phyloP scores from a whole-genome alignment of 352 stramenopile genomes.

The Halophytophthora batemanensis region DNA sequence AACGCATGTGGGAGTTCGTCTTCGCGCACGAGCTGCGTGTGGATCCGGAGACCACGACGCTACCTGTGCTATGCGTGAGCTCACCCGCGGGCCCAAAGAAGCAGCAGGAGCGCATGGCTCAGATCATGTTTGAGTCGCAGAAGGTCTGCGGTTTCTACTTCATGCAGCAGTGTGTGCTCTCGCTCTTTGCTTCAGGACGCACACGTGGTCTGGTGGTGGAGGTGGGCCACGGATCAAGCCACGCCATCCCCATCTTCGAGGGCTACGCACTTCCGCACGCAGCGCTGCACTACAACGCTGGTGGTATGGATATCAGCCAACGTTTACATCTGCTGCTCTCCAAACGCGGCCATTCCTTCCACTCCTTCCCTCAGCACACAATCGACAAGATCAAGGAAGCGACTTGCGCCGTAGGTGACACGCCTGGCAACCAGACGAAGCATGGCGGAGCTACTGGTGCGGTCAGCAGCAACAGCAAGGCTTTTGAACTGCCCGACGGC shows the following conservation, averaged over 20 bases:
- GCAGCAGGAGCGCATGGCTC: slow-evolving; percentile 75
- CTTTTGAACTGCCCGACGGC: slow-evolving; percentile 83
- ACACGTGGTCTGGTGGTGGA: slow-evolving; percentile 87
- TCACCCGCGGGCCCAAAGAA: slow-evolving; percentile 52
- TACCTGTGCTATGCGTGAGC: slow-evolving; percentile 69
- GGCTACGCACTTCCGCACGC: slow-evolving; percentile 79
- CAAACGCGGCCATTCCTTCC: slow-evolving; percentile 65
- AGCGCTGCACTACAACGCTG: slow-evolving; percentile 58
- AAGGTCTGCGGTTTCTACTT: slow-evolving; percentile 83
- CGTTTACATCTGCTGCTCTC: slow-evolving; percentile 66
- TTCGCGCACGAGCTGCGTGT: slow-evolving; percentile 77
- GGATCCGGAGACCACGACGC: slow-evolving; percentile 65
- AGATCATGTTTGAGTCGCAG: slow-evolving; percentile 86
- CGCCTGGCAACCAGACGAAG: slow-evolving; percentile 22
- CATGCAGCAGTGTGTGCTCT: slow-evolving; percentile 82
- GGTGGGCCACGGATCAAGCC: slow-evolving; percentile 79
- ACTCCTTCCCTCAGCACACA: slow-evolving; percentile 64
- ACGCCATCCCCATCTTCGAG: slow-evolving; percentile 86
- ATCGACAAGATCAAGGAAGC: slow-evolving; percentile 88
- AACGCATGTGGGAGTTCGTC: slow-evolving; percentile 84
- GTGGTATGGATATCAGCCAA: slow-evolving; percentile 74
- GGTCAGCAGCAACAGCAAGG: slow-evolving; percentile 35
- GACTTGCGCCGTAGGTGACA: slow-evolving; percentile 35
- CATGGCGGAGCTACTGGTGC: slow-evolving; percentile 11
- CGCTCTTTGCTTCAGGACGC: slow-evolving; percentile 82